Evolutionary conservation across 768 basidiomycete genomes (phyloP).

Genomic region (Lentinus tigrinus): DNA sequence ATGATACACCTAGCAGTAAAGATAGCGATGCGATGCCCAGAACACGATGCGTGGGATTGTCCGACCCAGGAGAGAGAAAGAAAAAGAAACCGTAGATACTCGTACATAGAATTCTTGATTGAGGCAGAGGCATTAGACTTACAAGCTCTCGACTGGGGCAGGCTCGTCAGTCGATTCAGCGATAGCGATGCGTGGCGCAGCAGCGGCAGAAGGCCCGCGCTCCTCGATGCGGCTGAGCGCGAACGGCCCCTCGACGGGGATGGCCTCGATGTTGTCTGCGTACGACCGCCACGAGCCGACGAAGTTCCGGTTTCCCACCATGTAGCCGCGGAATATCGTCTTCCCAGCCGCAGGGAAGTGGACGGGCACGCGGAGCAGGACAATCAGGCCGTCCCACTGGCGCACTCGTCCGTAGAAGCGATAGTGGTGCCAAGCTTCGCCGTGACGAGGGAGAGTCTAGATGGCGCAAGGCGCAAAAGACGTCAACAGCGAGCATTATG

Average conservation of each 20-base stretch:
- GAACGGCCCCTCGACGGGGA: constrained; percentile 66
- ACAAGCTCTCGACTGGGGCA: neutral
- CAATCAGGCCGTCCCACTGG: constrained; percentile 38
- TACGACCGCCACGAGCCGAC: constrained; percentile 70
- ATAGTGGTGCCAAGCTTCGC: constrained; percentile 35
- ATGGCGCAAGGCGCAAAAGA: neutral
- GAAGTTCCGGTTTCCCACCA: constrained; percentile 62
- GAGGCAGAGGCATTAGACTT: no score
- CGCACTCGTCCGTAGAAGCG: constrained; percentile 37
- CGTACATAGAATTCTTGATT: neutral
- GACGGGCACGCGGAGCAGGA: constrained; percentile 31
- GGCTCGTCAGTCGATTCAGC: neutral
- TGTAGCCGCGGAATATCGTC: constrained; percentile 67
- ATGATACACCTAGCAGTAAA: no score
- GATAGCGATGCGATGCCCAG: no score
- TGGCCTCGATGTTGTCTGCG: constrained; percentile 41
- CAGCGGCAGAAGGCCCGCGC: neutral
- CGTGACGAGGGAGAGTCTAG: constrained; percentile 46
- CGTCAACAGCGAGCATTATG: neutral
- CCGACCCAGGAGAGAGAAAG: no score
- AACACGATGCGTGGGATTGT: no score
- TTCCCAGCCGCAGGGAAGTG: constrained; percentile 11
- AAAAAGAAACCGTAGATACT: neutral
- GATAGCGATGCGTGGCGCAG: neutral
- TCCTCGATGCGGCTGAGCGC: constrained; percentile 14